These are phyloP conservation scores for Populus davidiana DNA, from an alignment of 345 rosid species.

Conservation along the genomic window DNA sequence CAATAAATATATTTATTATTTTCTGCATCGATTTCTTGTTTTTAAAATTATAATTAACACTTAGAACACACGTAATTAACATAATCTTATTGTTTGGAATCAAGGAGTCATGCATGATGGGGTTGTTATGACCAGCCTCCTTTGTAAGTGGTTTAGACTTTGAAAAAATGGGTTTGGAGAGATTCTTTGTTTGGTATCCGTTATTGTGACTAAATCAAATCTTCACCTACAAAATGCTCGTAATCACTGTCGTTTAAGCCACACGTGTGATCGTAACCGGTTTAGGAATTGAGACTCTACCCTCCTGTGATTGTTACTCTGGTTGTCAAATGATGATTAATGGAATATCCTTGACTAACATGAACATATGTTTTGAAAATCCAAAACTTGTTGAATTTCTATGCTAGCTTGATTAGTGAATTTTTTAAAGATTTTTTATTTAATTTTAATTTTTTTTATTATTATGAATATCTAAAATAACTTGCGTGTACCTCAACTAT, in stretches of 20 bases:
- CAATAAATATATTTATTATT: too few species aligned
- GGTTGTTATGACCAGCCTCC: constrained; percentile 8
- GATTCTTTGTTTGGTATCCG: constrained; percentile 22
- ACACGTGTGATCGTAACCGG: constrained; percentile 35
- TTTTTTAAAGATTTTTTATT: too few species aligned
- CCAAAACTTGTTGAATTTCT: too few species aligned
- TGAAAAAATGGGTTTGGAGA: constrained; percentile 4
- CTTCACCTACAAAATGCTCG: constrained; percentile 11
- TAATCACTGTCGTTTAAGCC: constrained; percentile 7
- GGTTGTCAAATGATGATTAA: constrained; percentile 20
- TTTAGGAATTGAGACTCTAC: constrained; percentile 23
- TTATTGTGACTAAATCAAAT: constrained; percentile 25
- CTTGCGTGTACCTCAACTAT: too few species aligned
- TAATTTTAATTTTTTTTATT: too few species aligned
- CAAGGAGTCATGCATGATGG: constrained; percentile 25
- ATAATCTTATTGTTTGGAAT: constrained; percentile 6
- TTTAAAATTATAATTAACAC: background rate
- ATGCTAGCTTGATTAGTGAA: too few species aligned
- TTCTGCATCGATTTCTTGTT: background rate
- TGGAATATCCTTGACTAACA: constrained; percentile 8
- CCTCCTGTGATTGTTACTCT: too few species aligned
- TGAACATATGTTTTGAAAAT: background rate
- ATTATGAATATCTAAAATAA: accelerated
- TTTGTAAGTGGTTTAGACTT: constrained; percentile 8
- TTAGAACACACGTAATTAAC: constrained; percentile 6